phyloP scores from a whole-genome alignment of 2,329 filamentous ascomycete species.

The Aspergillus sp. region DNA sequence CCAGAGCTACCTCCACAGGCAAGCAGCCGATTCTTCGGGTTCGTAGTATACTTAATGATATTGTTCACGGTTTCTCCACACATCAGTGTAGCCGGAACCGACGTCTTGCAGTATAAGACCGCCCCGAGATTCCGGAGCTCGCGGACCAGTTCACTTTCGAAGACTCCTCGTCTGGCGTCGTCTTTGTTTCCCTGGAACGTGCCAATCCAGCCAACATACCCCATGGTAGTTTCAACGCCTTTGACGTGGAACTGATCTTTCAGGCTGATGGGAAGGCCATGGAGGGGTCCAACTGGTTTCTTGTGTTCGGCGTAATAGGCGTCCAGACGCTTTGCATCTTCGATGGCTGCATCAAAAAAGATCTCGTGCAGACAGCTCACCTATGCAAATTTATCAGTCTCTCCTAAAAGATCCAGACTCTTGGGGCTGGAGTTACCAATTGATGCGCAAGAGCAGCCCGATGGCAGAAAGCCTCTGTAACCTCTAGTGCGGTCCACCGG shows the following conservation, averaged over 20 bases:
- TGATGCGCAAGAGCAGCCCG: constrained; percentile 59
- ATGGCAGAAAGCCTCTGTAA: constrained; percentile 58
- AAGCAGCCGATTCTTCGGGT: constrained; percentile 57
- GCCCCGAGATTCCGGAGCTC: constrained; percentile 56
- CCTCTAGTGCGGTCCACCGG: constrained; percentile 56
- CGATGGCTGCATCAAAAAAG: constrained; percentile 54
- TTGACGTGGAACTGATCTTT: constrained; percentile 51
- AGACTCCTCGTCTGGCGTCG: constrained; percentile 48
- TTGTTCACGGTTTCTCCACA: constrained; percentile 61
- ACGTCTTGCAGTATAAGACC: constrained; percentile 56
- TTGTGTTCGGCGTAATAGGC: constrained; percentile 43
- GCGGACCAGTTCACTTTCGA: constrained; percentile 59
- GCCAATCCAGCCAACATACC: constrained; percentile 65
- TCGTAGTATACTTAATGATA: constrained; percentile 58
- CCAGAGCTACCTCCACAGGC: constrained; percentile 59
- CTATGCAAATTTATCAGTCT: constrained; percentile 11
- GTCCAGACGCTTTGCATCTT: constrained; percentile 51
- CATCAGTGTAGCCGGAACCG: constrained; percentile 57
- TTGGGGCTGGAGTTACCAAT: constrained; percentile 38
- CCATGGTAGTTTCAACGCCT: constrained; percentile 58
- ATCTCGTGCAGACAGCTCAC: constrained; percentile 55
- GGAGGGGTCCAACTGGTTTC: constrained; percentile 56
- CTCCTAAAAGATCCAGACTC: background rate
- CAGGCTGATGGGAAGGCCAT: constrained; percentile 60
- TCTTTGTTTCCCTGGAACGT: constrained; percentile 57